phyloP scores from a whole-genome alignment of 2,329 filamentous ascomycete species.

The Dothistroma pini region DNA sequence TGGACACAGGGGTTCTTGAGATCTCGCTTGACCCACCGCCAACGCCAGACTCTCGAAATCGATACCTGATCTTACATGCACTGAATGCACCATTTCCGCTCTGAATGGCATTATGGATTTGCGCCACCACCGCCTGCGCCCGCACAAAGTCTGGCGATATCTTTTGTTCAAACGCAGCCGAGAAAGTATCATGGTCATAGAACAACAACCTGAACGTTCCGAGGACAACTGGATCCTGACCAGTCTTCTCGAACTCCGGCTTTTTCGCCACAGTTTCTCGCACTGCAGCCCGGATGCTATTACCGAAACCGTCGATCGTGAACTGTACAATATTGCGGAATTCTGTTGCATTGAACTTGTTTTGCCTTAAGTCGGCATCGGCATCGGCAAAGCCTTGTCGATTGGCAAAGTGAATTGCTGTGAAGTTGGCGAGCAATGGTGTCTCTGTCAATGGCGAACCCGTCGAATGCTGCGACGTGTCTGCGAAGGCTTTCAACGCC shows the following conservation, averaged over 20 bases:
- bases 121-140: constrained; percentile 11
- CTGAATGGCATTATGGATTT: constrained; percentile 17
- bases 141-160: constrained; percentile 12
- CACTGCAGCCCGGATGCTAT: constrained; percentile 21
- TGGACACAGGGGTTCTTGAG: too few species aligned
- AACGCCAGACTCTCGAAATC: background rate
- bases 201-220: constrained; percentile 21
- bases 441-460: constrained; percentile 11
- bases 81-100: constrained; percentile 14
- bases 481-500: constrained; percentile 20
- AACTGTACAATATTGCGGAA: constrained; percentile 22
- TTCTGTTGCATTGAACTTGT: constrained; percentile 16
- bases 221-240: constrained; percentile 16
- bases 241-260: constrained; percentile 13
- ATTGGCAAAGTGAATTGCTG: constrained; percentile 24
- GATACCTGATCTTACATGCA: background rate
- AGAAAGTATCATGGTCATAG: constrained; percentile 16
- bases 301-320: constrained; percentile 19
- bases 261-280: constrained; percentile 22
- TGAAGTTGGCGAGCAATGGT: constrained; percentile 19
- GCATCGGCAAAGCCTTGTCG: constrained; percentile 23
- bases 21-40: too few species aligned
- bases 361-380: constrained; percentile 21
- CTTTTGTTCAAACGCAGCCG: constrained; percentile 11
- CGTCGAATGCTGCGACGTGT: constrained; percentile 15